Evolutionary conservation across 495 filamentous ascomycete genomes (phyloP), one percentile per base, ranked within the genome.

Genomic region (Staphylotrichum longicolle): DNA sequence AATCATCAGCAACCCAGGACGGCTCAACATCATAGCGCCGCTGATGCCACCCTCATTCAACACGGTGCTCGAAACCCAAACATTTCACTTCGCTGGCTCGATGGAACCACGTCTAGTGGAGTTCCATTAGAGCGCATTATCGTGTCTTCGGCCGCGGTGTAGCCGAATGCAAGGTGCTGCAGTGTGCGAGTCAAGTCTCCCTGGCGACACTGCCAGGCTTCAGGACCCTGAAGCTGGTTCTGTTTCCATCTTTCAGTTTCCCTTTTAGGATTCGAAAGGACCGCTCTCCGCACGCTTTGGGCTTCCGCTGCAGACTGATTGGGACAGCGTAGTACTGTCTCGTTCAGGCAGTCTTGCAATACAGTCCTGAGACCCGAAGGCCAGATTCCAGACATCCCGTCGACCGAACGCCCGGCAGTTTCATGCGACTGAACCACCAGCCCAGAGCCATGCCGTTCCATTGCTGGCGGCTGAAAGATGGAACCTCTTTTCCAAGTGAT

Each of bases 41-140:
- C 14, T 15, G 49, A 35, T 52, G 14, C 49, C 14, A 52, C 49
- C 49, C 49, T 39, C n/a, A 33, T 39, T 39, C 37, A 39, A 39
- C 20, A 27, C 20, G 20, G 10, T 39, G 10, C 37, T 39, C 37
- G 37, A 10, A 10, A 39, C 0, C 37, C 37, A 39, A 10, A 10
- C 37, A 10, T 10, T 39, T 39, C 37, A 6, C 37, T 39, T 39
- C 37, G 6, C 10, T 39, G 37, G 37, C 37, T 39, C 35, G n/a
- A 40, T 40, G 35, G 12, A 12, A 40, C 50, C 7, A 10, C 20
- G 2, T 32, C 20, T 40, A 7, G 50, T 10, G 50, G 20, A 7
- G 34, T 40, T 53, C 5, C 34, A 9, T 27, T 27, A 20, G 8
- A 10, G 34, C 39, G 34, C 35, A 12, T 53, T 30, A 8, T 15